Evolutionary conservation across 2,329 filamentous ascomycete species (phyloP).

Genomic region (Calonectria pauciramosa): DNA sequence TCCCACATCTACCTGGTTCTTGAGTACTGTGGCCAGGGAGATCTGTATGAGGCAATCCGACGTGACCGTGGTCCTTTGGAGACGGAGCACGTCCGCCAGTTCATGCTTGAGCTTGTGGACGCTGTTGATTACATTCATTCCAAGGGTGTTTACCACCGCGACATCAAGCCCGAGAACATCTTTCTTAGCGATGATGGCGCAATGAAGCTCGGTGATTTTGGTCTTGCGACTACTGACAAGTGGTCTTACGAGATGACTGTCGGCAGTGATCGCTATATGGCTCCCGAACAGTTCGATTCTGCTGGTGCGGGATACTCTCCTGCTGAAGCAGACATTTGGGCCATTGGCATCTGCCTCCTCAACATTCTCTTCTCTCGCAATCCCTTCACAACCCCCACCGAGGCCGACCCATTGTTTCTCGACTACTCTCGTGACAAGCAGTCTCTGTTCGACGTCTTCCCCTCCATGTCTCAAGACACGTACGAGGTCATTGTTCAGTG

Average conservation of each 20-base stretch:
- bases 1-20: slow-evolving; percentile 92
- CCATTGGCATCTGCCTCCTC: slow-evolving; percentile 94
- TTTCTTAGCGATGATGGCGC: slow-evolving; percentile 88
- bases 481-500: slow-evolving; percentile 94
- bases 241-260: slow-evolving; percentile 96
- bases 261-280: slow-evolving; percentile 99
- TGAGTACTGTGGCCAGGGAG: slow-evolving; percentile 95
- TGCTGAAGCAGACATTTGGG: slow-evolving; percentile 95
- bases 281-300: slow-evolving; percentile 96
- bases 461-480: slow-evolving; percentile 98
- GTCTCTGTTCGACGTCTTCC: slow-evolving; percentile 97
- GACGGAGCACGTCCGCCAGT: slow-evolving; percentile 95
- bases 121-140: slow-evolving; percentile 92
- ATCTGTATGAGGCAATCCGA: slow-evolving; percentile 97
- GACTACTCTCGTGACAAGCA: slow-evolving; percentile 96
- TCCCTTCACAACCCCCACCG: slow-evolving; percentile 91
- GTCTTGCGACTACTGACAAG: slow-evolving; percentile 87
- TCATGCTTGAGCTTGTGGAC: slow-evolving; percentile 95
- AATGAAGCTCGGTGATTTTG: slow-evolving; percentile 98
- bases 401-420: slow-evolving; percentile 91
- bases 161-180: slow-evolving; percentile 99
- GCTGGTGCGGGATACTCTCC: slow-evolving; percentile 90
- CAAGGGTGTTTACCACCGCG: slow-evolving; percentile 93
- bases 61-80: slow-evolving; percentile 88
- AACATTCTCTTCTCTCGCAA: slow-evolving; percentile 98